These are phyloP conservation scores for Choanephora cucurbitarum DNA, from an alignment of 371 early-diverging fungal genomes.

Conservation along the genomic window DNA sequence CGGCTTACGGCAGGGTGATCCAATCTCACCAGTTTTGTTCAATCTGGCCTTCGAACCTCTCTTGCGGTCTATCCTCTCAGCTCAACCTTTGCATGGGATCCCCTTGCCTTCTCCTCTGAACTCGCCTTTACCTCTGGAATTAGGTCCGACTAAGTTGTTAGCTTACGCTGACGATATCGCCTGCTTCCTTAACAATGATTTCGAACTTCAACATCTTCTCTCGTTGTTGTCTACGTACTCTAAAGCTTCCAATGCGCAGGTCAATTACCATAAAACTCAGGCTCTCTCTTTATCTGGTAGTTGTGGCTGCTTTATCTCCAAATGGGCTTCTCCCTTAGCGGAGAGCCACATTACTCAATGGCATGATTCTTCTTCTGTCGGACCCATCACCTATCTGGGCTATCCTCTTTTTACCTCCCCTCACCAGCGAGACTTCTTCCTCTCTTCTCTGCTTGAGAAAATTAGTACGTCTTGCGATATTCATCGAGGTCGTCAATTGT, in stretches of 20 bases:
- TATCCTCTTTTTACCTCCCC: constrained; percentile 14
- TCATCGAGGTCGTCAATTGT: constrained; percentile 7
- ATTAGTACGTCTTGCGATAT: constrained; percentile 4
- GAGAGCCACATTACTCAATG: constrained; percentile 1
- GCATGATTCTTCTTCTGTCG: constrained; percentile 8
- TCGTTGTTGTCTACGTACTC: constrained; percentile 5
- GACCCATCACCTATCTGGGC: constrained; percentile 14
- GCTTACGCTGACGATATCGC: constrained; percentile 22
- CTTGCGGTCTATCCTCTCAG: neutral
- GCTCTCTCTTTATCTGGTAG: constrained; percentile 17
- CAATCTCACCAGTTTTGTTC: constrained; percentile 15
- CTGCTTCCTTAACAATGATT: constrained; percentile 6
- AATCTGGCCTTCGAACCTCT: constrained; percentile 20
- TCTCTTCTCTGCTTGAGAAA: constrained; percentile 8
- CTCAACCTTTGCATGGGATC: neutral
- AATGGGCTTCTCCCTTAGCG: neutral
- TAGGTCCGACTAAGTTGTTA: constrained; percentile 6
- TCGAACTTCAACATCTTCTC: constrained; percentile 3
- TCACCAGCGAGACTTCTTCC: constrained; percentile 10
- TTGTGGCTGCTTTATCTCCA: neutral
- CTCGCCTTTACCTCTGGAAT: too few species aligned
- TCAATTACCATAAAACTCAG: constrained; percentile 21
- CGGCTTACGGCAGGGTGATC: constrained; percentile 14
- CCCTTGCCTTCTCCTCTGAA: neutral
- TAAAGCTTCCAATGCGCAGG: constrained; percentile 16